phyloP scores from a whole-genome alignment of 768 basidiomycete genomes.

The Candolleomyces aberdarensis region DNA sequence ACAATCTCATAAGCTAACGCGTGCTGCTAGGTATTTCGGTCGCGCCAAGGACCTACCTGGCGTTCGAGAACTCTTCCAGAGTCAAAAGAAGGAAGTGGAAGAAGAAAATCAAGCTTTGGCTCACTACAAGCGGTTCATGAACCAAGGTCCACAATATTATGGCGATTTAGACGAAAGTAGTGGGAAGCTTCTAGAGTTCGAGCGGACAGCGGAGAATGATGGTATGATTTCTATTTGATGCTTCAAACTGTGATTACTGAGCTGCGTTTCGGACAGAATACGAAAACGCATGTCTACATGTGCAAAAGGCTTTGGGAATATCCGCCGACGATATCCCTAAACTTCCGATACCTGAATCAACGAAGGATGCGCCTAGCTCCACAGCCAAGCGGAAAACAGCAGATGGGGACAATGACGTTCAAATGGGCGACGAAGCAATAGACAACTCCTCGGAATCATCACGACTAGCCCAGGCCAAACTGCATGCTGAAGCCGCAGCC shows the following conservation, averaged over 20 bases:
- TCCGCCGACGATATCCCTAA: constrained; percentile 42
- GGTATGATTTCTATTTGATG: constrained; percentile 28
- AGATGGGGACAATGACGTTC: constrained; percentile 41
- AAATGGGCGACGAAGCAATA: constrained; percentile 34
- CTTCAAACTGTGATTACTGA: background rate
- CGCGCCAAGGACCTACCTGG: constrained; percentile 95
- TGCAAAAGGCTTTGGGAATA: constrained; percentile 53
- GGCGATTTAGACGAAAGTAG: constrained; percentile 86
- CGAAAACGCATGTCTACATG: constrained; percentile 54
- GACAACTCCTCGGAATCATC: constrained; percentile 18
- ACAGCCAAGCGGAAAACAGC: constrained; percentile 51
- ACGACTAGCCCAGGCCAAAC: constrained; percentile 24
- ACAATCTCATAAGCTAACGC: background rate
- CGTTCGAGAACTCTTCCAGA: constrained; percentile 90
- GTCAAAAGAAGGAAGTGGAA: constrained; percentile 81
- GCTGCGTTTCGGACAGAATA: constrained; percentile 44
- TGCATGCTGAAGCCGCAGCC: constrained; percentile 57
- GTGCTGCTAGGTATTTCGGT: constrained; percentile 78
- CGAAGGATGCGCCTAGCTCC: constrained; percentile 17
- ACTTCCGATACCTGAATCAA: constrained; percentile 39
- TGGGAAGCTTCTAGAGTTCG: constrained; percentile 65
- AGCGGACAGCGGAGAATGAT: constrained; percentile 67
- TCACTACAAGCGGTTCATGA: constrained; percentile 85
- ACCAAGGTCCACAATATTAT: constrained; percentile 86
- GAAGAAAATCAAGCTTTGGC: constrained; percentile 78